Base-by-base conservation (phyloP, 805 yeast species). In the Wickerhamomyces alni region DNA sequence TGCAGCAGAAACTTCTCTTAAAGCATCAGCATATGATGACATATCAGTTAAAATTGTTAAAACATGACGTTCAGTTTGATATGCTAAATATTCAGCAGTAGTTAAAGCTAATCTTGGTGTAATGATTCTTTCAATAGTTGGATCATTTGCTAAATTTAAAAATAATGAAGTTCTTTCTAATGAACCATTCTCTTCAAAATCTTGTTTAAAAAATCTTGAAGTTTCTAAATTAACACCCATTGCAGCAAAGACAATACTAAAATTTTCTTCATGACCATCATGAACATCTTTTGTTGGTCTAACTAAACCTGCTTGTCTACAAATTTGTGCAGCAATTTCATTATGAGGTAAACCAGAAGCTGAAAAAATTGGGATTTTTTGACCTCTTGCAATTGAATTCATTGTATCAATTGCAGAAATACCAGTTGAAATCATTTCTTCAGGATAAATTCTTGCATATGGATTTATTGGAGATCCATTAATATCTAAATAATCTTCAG, bases 351-450 rank as follows among this genome's bases (percentile, higher is more conserved):
- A 79, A 74, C 99, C 99, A 39, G 98, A 88, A 35, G 99, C 99
- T 40, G 97, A 87, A 72, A 93, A 93, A 65, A 93, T 94, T 40
- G 99, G 99, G 63, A 93, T 93, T 72, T 93, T 93, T 72, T 93
- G 99, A 53, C 99, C 99, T 77, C 99, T 87, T 44, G 99, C 99
- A 74, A 93, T 93, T 33, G 99, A 91, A 70, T 93, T 94, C 99
- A 93, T 93, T 42, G 97, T 89, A 66, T 93, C 99, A 61, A 93
- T 93, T 37, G 99, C 96, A 36, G 97, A 89, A 48, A 93, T 76
- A 77, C 99, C 99, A 16, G 99, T 94, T 38, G 97, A 88, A 56
- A 93, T 93, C 99, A 93, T 93, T 72, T 93, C 99, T 74, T 93
- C 99, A 24, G 99, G 99, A 64, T 94, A 94, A 54, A 93, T 93